These are phyloP conservation scores for Oldenlandia corymbosa DNA, from an alignment of 257 asterid species.

Conservation along the genomic window DNA sequence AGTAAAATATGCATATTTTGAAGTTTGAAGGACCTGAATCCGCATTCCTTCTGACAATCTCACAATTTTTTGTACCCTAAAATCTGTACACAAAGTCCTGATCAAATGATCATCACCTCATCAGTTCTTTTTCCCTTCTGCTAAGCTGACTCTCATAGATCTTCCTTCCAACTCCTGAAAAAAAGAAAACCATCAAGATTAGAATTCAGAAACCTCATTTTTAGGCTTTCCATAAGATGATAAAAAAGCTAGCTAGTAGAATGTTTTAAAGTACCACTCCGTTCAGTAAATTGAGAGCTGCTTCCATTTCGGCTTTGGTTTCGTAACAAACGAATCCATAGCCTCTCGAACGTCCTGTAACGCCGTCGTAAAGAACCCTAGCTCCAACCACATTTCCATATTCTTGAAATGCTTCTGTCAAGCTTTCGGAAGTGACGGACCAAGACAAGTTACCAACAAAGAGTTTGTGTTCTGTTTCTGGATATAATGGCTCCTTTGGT, in stretches of 20 bases:
- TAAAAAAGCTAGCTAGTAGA: too few relatives aligned
- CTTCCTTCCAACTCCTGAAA: constrained; percentile 83
- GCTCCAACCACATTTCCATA: constrained; percentile 72
- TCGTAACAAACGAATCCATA: constrained; percentile 77
- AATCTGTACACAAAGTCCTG: constrained; percentile 17
- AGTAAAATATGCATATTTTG: constrained; percentile 12
- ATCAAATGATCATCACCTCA: constrained; percentile 4
- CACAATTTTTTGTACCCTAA: background rate
- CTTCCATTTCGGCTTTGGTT: constrained; percentile 57
- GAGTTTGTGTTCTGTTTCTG: constrained; percentile 80
- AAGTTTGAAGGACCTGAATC: constrained; percentile 17
- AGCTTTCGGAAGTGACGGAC: constrained; percentile 61
- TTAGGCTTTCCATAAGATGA: background rate
- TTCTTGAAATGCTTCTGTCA: constrained; percentile 57
- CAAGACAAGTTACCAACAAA: constrained; percentile 82
- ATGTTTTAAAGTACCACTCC: constrained; percentile 61
- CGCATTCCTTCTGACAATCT: constrained; percentile 5
- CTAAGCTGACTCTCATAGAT: constrained; percentile 63
- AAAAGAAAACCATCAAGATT: background rate
- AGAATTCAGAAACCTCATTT: background rate
- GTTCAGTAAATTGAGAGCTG: constrained; percentile 66
- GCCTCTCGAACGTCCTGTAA: constrained; percentile 82
- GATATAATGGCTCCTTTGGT: constrained; percentile 77
- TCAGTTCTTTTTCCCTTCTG: constrained; percentile 64
- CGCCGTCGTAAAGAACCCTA: constrained; percentile 62